Conservation (phyloP, 2,329 filamentous ascomycete genomes). For the Colletotrichum sp. region DNA sequence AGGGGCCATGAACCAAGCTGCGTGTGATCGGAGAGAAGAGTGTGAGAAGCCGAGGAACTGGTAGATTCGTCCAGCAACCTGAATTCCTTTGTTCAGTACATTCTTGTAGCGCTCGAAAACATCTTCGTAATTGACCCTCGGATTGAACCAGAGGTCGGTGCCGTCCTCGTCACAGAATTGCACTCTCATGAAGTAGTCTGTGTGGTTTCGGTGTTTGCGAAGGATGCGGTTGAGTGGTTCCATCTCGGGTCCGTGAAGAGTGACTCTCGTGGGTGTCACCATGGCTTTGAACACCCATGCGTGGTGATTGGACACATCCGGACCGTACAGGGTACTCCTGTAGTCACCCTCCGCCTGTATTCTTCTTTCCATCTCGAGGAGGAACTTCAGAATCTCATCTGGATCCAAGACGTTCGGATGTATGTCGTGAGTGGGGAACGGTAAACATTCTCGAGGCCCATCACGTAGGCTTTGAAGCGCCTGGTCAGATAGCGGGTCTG, state of each 20-base stretch:
- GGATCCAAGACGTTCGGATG: slow-evolving; percentile 47
- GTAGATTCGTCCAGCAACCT: slow-evolving; percentile 67
- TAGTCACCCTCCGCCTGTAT: slow-evolving; percentile 27
- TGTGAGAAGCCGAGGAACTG: slow-evolving; percentile 80
- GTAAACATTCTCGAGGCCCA: slow-evolving; percentile 54
- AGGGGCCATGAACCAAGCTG: slow-evolving; percentile 66
- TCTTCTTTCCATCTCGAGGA: slow-evolving; percentile 45
- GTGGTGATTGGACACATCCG: slow-evolving; percentile 40
- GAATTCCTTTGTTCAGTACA: slow-evolving; percentile 63
- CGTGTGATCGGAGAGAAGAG: slow-evolving; percentile 75
- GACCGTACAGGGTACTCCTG: slow-evolving; percentile 22
- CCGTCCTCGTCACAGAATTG: slow-evolving; percentile 78
- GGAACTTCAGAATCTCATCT: slow-evolving; percentile 40
- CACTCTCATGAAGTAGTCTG: slow-evolving; percentile 72
- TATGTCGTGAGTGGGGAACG: slow-evolving; percentile 56
- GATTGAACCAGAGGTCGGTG: slow-evolving; percentile 63
- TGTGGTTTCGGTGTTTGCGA: slow-evolving; percentile 64
- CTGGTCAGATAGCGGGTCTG: slow-evolving; percentile 50
- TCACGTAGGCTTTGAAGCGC: slow-evolving; percentile 59
- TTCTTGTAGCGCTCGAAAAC: slow-evolving; percentile 66
- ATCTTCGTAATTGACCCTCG: slow-evolving; percentile 45
- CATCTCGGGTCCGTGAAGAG: slow-evolving; percentile 64
- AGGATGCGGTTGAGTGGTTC: slow-evolving; percentile 75
- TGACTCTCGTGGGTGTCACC: slow-evolving; percentile 65
- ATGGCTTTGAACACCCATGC: slow-evolving; percentile 58